phyloP scores from a whole-genome alignment of 208 protist species.

The Kentomonas sorsogonicus region DNA sequence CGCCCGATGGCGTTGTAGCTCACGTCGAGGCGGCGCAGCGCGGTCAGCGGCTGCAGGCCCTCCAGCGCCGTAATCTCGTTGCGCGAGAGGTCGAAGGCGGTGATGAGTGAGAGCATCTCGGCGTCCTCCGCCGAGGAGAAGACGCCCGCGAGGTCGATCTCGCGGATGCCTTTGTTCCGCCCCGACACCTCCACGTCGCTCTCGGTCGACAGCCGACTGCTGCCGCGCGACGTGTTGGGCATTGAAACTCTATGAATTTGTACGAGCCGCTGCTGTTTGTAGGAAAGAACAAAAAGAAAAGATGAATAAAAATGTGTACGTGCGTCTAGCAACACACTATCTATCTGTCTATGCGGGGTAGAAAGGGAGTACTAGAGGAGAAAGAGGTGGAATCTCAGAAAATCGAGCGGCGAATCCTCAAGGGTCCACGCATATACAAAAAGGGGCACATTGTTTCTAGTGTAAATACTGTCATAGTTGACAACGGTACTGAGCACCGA shows the following conservation, averaged over 20 bases:
- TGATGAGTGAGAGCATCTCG: conserved; percentile 57
- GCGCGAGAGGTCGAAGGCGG: conserved; percentile 76
- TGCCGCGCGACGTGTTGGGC: conserved; percentile 10
- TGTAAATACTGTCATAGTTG: neutral
- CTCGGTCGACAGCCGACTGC: conserved; percentile 15
- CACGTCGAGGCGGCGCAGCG: conserved; percentile 50
- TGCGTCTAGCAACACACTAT: too few species aligned
- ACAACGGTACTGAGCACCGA: neutral
- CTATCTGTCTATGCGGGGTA: neutral
- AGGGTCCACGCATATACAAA: neutral
- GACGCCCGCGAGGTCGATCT: conserved; percentile 69
- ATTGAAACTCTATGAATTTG: neutral
- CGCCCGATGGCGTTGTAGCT: conserved; percentile 64
- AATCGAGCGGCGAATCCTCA: neutral
- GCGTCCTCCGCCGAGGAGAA: conserved; percentile 51
- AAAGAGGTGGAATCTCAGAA: neutral
- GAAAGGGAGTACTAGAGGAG: neutral
- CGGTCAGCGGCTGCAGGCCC: conserved; percentile 46
- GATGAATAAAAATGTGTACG: neutral
- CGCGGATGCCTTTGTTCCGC: conserved; percentile 56
- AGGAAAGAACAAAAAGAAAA: neutral
- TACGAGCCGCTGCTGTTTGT: neutral
- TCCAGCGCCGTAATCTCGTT: conserved; percentile 58
- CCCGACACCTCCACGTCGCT: conserved; percentile 64
- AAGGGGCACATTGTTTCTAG: neutral